Evolutionary conservation across 2,329 filamentous ascomycete species (phyloP).

Genomic region (Penicillium sp.): DNA sequence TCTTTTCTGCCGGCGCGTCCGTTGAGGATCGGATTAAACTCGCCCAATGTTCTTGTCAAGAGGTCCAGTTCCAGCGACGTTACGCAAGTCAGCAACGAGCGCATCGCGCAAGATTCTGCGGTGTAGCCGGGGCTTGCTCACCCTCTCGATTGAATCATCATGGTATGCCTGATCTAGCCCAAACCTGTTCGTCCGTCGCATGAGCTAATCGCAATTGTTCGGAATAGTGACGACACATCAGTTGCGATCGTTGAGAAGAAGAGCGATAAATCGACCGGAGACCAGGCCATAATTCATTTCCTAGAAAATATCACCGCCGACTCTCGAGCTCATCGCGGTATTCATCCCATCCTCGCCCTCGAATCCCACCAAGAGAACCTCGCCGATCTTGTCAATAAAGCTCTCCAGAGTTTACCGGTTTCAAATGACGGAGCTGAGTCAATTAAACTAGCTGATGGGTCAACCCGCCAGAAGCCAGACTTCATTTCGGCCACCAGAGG

Average conservation of each 20-base stretch:
- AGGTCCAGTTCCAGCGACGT: constrained; percentile 20
- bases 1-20: constrained; percentile 30
- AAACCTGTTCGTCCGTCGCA: not conserved
- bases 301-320: constrained; percentile 83
- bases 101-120: constrained; percentile 15
- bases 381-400: constrained; percentile 69
- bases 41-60: constrained; percentile 37
- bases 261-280: constrained; percentile 12
- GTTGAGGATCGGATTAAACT: constrained; percentile 6
- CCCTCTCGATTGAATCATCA: constrained; percentile 56
- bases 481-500: constrained; percentile 90
- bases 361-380: constrained; percentile 76
- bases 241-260: constrained; percentile 77
- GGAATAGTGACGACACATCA: constrained; percentile 80
- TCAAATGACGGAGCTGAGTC: constrained; percentile 21
- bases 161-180: constrained; percentile 39
- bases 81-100: constrained; percentile 29
- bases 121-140: constrained; percentile 44
- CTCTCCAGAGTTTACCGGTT: constrained; percentile 63
- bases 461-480: constrained; percentile 65
- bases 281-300: constrained; percentile 69
- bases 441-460: constrained; percentile 32
- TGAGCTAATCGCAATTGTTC: constrained; percentile 11
- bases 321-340: constrained; percentile 74
- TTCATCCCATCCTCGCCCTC: constrained; percentile 78